Percentiles rank a stretch among this genome's conserved stretches.
These are phyloP conservation scores for Linderniella brevidens DNA, from an alignment of 257 asterid genomes.

Conservation along the genomic window DNA sequence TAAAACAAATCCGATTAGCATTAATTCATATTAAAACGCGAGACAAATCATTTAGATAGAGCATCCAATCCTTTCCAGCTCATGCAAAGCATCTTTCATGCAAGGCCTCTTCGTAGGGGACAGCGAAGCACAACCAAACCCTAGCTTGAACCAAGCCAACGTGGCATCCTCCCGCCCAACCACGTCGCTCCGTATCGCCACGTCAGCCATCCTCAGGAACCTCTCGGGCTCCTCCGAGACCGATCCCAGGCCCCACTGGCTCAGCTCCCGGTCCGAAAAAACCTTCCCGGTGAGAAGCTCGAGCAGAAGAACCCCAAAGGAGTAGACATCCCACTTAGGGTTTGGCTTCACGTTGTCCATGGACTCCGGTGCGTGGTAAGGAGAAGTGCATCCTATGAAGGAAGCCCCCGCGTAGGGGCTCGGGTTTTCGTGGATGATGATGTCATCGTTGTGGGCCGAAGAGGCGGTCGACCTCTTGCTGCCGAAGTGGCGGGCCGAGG, in stretches of 20 bases:
- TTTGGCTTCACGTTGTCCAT: conserved; percentile 51
- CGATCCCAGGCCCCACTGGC: conserved; percentile 35
- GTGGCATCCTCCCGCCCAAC: conserved; percentile 36
- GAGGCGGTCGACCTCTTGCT: no score
- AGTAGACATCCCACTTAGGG: conserved; percentile 86
- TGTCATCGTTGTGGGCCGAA: no score
- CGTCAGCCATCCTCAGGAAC: conserved; percentile 51
- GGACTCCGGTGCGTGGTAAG: conserved; percentile 90
- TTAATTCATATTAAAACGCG: no score
- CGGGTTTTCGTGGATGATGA: not conserved
- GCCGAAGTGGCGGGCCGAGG: conserved; percentile 47
- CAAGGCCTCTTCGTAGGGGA: conserved; percentile 71
- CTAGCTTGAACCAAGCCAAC: conserved; percentile 68
- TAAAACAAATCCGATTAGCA: no score
- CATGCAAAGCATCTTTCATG: conserved; percentile 69
- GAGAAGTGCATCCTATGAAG: conserved; percentile 55
- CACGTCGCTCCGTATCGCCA: conserved; percentile 50
- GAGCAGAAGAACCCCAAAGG: conserved; percentile 66
- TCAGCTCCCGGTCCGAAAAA: conserved; percentile 57
- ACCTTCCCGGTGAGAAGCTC: conserved; percentile 72
- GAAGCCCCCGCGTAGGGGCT: not conserved
- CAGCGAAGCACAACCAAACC: conserved; percentile 77
- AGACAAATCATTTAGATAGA: conserved; percentile 13
- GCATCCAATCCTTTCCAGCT: conserved; percentile 39
- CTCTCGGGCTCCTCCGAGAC: conserved; percentile 29